Conservation (phyloP, 768 basidiomycete species). For the Suillus sp. region DNA sequence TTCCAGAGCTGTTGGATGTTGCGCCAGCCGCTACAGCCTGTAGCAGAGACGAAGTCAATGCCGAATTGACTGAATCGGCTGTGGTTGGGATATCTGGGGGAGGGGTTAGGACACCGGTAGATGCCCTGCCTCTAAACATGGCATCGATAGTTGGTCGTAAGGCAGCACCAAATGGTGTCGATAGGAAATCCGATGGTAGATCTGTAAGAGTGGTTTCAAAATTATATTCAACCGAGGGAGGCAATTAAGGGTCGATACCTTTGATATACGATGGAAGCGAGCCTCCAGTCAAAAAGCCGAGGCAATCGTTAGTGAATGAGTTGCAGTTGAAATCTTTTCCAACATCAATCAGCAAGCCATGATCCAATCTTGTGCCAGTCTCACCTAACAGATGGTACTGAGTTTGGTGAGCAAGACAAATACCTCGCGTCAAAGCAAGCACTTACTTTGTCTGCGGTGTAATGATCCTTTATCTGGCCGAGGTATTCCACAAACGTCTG, state of each 20-base stretch:
- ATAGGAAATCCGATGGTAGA: conserved; percentile 80
- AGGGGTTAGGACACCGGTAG: conserved; percentile 33
- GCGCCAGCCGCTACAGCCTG: conserved; percentile 60
- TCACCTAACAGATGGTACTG: conserved; percentile 87
- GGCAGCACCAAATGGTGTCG: conserved; percentile 84
- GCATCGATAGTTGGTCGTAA: conserved; percentile 89
- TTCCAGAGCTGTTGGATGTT: conserved; percentile 26
- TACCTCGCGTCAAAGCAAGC: neutral
- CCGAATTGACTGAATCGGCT: conserved; percentile 45
- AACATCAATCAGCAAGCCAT: neutral
- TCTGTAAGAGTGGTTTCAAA: conserved; percentile 40
- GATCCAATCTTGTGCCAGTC: conserved; percentile 1
- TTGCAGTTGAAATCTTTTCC: conserved; percentile 89
- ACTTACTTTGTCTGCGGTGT: conserved; percentile 86
- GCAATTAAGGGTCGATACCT: conserved; percentile 42
- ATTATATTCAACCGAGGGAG: neutral
- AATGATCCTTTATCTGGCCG: conserved; percentile 69
- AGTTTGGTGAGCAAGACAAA: conserved; percentile 2
- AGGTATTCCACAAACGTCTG: conserved; percentile 88
- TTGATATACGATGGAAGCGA: conserved; percentile 83
- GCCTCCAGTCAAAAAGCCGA: conserved; percentile 84
- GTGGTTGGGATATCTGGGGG: conserved; percentile 32
- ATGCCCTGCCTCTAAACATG: conserved; percentile 65
- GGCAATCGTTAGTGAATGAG: conserved; percentile 86
- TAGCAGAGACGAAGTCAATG: conserved; percentile 54